phyloP scores from a whole-genome alignment of 768 basidiomycete species.

The Lactarius trivialis region DNA sequence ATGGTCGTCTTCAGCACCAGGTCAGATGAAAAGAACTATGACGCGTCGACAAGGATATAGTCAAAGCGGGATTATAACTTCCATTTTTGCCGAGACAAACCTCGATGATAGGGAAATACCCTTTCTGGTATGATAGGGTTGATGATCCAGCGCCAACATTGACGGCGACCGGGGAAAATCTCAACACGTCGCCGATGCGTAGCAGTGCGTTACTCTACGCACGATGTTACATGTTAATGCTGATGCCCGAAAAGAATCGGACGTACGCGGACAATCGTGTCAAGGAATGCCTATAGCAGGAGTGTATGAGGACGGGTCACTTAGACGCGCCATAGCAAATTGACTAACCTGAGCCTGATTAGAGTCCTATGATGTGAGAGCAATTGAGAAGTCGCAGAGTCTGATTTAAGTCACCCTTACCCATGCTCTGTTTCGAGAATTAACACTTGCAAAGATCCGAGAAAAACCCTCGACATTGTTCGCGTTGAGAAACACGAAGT shows the following conservation, averaged over 20 bases:
- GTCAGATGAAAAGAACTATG: too few species aligned
- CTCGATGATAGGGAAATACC: conserved; percentile 30
- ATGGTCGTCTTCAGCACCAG: too few species aligned
- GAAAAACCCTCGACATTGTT: conserved; percentile 27
- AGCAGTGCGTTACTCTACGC: conserved; percentile 27
- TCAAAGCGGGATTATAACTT: too few species aligned
- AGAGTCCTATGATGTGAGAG: conserved; percentile 17
- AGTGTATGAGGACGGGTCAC: neutral
- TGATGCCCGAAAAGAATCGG: neutral
- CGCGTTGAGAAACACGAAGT: conserved; percentile 25
- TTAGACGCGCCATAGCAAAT: neutral
- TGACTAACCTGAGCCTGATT: conserved; percentile 29
- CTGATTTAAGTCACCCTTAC: conserved; percentile 11
- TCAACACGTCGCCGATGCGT: conserved; percentile 30
- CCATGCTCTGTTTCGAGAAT: conserved; percentile 25
- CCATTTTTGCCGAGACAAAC: conserved; percentile 17
- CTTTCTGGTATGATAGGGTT: conserved; percentile 30
- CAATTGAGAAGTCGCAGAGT: neutral
- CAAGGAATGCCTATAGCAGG: conserved; percentile 26
- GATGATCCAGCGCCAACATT: conserved; percentile 10
- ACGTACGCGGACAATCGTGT: conserved; percentile 24
- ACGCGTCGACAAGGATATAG: too few species aligned
- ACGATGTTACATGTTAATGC: neutral
- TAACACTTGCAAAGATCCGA: conserved; percentile 26
- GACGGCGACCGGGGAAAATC: conserved; percentile 23